Percentiles rank a stretch among this genome's conserved stretches.
Conservation (phyloP, 2,329 filamentous ascomycete species). For the Pseudogymnoascus sp. region DNA sequence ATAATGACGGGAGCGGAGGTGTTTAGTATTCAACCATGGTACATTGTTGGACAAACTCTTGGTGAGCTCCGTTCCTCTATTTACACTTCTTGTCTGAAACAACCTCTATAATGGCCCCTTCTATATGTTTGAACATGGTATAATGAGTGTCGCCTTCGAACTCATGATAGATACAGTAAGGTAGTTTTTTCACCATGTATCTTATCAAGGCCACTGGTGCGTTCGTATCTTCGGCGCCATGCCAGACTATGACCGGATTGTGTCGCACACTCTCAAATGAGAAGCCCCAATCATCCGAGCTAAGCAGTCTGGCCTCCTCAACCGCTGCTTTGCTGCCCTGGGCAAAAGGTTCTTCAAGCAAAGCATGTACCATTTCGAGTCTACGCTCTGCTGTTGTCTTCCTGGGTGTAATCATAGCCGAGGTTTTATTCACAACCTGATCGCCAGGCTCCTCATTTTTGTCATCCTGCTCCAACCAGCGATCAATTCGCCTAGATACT, state of each 20-base stretch:
- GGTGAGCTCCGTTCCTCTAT: background rate
- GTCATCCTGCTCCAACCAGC: background rate
- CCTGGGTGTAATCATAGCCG: background rate
- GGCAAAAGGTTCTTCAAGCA: background rate
- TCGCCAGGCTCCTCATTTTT: background rate
- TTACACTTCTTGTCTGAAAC: background rate
- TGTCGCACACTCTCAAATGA: conserved; percentile 14
- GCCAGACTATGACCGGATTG: conserved; percentile 15
- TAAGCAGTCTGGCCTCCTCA: background rate
- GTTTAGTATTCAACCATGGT: background rate
- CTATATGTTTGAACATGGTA: background rate
- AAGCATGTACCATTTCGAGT: background rate
- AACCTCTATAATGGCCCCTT: background rate
- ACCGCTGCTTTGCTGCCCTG: background rate
- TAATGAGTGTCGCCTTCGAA: background rate
- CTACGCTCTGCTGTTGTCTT: background rate
- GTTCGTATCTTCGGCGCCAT: conserved; percentile 17
- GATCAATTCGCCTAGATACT: background rate
- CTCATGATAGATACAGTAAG: background rate
- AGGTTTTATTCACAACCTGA: background rate
- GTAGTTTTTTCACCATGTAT: background rate
- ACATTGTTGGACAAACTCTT: background rate
- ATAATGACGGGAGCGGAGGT: background rate
- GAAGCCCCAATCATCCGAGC: conserved; percentile 15
- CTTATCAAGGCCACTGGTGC: conserved; percentile 11